Base-by-base conservation (phyloP, 106 monocot species). In the Dactylorhiza incarnata region DNA sequence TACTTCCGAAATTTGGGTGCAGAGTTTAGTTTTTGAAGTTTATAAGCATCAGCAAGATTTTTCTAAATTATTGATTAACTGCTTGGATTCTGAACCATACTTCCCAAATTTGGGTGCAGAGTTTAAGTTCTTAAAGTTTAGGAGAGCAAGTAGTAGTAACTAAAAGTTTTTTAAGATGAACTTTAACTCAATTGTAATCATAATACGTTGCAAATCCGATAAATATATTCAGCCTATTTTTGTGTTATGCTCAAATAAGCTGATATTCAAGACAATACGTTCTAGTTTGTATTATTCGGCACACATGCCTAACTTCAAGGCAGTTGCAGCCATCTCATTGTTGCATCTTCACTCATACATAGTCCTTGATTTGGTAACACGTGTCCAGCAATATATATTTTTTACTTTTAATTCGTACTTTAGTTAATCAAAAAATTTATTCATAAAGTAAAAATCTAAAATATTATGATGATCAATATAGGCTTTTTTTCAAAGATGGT, bases 401-500 rank as follows among this genome's bases (percentile, higher is more conserved):
- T 9, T 2, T 52, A 52, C 9, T 67, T 37, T 67, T 67, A 14
- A 61, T 26, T 67, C 10, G 11, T 37, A 9, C 12, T 43, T 13
- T 14, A 10, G 26, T 67, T 67, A 16, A 10, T n/a, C 9, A 12
- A 17, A 0, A 71, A 15, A 46, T 46, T 37, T 71, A 46, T 71
- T 5, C 4, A 12, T 44, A 44, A 24, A 49, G 49, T 48, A 72
- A 72, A 72, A 3, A 0, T 23, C 44, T 72, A 72, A 72, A 19
- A 8, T 19, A 19, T 23, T 74, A 10, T 58, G 5, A 71, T 76
- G 49, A 63, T 73, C 55, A 37, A 37, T 37, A 13, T 65, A 90
- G 89, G 86, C 89, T 43, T 90, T 90, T 74, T 90, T 90, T 68
- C 89, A 90, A 77, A 81, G 84, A 71, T 90, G 89, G 89, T 90